Evolutionary conservation across 345 rosid species (phyloP), one percentile per base, ranked within the genome.

Genomic region (Cardamine occulta): DNA sequence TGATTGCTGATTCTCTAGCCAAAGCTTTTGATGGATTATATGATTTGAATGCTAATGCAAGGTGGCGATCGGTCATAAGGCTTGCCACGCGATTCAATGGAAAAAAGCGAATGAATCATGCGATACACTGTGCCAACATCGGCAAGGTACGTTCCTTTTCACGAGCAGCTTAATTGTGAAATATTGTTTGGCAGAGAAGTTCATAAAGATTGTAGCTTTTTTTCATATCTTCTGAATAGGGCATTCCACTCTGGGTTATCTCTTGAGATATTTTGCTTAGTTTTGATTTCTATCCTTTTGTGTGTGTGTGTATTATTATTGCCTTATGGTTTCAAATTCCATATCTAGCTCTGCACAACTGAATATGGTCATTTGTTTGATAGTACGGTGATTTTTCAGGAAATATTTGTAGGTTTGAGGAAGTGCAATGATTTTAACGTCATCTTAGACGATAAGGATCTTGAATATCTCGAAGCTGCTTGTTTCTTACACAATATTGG

Each of bases 401-500:
- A 72, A 74, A 81, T 90, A 45, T 87, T 84, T 72, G 82, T 82
- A 70, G 89, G 88, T 74, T 74, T 88, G 64, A 84, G 79, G 78
- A 73, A 83, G 73, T 86, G 84, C 73, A 60, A 37, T 72, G 74
- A 74, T 29, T 58, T 80, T 63, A 48, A 40, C 5, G 47, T 68
- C 71, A 47, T 67, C 51, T 74, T 87, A 65, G 85, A 76, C 32
- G 83, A 75, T 49, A 88, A 84, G 74, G 85, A 86, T 81, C 82
- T 87, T 68, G 93, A 88, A 77, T 86, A 84, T 71, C 88, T 90
- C 31, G 85, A 87, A 79, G 96, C 88, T 79, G 90, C 96, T 13
- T 90, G 93, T 73, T 82, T 87, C 79, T 90, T 90, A 74, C 96
- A 90, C 78, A 83, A 80, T 68, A 72, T 85, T 8, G 96, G 96